These are phyloP conservation scores for Trichoderma virens DNA, from an alignment of 495 filamentous ascomycete genomes.

Conservation along the genomic window DNA sequence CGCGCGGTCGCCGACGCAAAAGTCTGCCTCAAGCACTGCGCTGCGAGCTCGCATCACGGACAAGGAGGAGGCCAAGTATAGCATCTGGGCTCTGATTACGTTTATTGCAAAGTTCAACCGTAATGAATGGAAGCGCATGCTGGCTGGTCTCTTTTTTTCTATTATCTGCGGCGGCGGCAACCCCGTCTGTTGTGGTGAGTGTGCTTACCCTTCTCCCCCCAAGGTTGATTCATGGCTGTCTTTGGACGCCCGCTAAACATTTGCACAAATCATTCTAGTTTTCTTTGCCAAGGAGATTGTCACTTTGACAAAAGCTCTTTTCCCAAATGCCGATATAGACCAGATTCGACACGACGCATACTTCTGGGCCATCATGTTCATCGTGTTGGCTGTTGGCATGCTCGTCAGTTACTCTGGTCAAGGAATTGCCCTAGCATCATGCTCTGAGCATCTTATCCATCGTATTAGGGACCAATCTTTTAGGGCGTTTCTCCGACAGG, in stretches of 20 bases:
- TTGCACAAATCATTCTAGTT: constrained; percentile 33
- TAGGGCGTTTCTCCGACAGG: constrained; percentile 78
- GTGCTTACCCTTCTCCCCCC: background rate
- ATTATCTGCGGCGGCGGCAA: constrained; percentile 78
- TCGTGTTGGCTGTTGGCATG: constrained; percentile 78
- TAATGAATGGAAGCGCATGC: constrained; percentile 63
- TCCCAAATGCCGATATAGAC: constrained; percentile 33
- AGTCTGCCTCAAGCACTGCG: constrained; percentile 56
- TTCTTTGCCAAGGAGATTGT: constrained; percentile 86
- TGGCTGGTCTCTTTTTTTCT: constrained; percentile 67
- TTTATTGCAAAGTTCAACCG: constrained; percentile 78
- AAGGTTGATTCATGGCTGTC: background rate
- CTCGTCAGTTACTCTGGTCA: constrained; percentile 53
- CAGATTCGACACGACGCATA: constrained; percentile 57
- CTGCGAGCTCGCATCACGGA: constrained; percentile 23
- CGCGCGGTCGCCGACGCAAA: constrained; percentile 47
- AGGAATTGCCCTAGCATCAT: constrained; percentile 57
- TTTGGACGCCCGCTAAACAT: constrained; percentile 57
- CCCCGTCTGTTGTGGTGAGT: constrained; percentile 61
- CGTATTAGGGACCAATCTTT: constrained; percentile 70
- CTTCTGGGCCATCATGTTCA: constrained; percentile 92
- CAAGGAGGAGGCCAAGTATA: constrained; percentile 36
- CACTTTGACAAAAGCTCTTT: constrained; percentile 28
- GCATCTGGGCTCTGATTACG: constrained; percentile 74
- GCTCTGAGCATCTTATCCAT: constrained; percentile 66